phyloP scores from a whole-genome alignment of 2,329 filamentous ascomycete genomes.

The Ophiostoma montium region DNA sequence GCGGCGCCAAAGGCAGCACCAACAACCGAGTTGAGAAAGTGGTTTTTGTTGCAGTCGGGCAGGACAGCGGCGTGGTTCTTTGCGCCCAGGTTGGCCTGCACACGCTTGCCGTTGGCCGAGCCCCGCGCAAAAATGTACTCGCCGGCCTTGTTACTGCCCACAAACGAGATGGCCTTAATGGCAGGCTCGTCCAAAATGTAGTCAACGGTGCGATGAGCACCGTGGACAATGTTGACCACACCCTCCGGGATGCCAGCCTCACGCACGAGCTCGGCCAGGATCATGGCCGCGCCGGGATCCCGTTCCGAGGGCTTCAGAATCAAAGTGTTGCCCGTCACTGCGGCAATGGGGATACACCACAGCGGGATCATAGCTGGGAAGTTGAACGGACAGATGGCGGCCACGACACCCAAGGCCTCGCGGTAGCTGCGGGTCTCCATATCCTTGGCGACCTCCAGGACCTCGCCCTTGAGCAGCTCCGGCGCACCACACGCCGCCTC shows the following conservation, averaged over 20 bases:
- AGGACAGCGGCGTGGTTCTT: slow-evolving; percentile 81
- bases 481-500: slow-evolving; percentile 71
- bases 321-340: slow-evolving; percentile 70
- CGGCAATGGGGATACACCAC: slow-evolving; percentile 80
- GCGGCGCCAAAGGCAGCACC: slow-evolving; percentile 77
- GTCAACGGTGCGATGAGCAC: slow-evolving; percentile 66
- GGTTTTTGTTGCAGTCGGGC: slow-evolving; percentile 82
- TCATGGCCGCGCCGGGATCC: slow-evolving; percentile 74
- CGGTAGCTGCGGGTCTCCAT: slow-evolving; percentile 79
- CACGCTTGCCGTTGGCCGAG: slow-evolving; percentile 74
- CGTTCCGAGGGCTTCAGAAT: slow-evolving; percentile 79
- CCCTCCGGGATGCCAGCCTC: slow-evolving; percentile 72
- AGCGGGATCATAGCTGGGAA: slow-evolving; percentile 87
- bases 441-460: slow-evolving; percentile 75
- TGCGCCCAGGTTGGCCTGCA: slow-evolving; percentile 75
- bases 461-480: slow-evolving; percentile 68
- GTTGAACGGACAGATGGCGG: slow-evolving; percentile 81
- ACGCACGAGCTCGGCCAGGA: slow-evolving; percentile 63
- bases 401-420: slow-evolving; percentile 68
- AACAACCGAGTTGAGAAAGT: slow-evolving; percentile 70
- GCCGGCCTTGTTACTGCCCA: slow-evolving; percentile 75
- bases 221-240: slow-evolving; percentile 73
- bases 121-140: slow-evolving; percentile 73
- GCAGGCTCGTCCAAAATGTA: slow-evolving; percentile 74
- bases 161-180: slow-evolving; percentile 79